A percentile compares a stretch with the other conserved stretches of the same genome.
Evolutionary conservation across 495 filamentous ascomycete genomes (phyloP).

Genomic region (Pyrenula massariospora): DNA sequence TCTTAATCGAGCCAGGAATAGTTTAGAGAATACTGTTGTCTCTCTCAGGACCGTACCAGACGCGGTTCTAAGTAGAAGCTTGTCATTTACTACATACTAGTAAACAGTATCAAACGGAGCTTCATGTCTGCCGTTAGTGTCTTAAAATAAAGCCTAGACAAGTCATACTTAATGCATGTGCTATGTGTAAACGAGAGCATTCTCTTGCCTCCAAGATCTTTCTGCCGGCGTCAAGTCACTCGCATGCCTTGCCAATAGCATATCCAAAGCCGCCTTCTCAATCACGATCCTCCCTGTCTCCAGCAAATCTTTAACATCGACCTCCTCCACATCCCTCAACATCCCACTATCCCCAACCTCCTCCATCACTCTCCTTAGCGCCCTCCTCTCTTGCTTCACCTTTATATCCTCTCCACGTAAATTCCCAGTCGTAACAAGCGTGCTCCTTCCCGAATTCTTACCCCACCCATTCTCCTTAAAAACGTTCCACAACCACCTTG

Average conservation of each 20-base stretch:
- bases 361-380: conserved; percentile 32
- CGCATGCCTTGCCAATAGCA: conserved; percentile 63
- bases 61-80: too few species aligned
- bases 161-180: too few species aligned
- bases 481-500: conserved; percentile 49
- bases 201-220: not conserved
- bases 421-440: conserved; percentile 53
- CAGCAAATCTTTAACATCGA: conserved; percentile 89
- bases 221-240: conserved; percentile 44
- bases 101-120: too few species aligned
- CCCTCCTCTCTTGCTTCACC: conserved; percentile 20
- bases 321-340: conserved; percentile 54
- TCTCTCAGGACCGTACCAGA: too few species aligned
- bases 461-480: conserved; percentile 66
- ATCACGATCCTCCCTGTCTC: conserved; percentile 76
- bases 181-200: too few species aligned
- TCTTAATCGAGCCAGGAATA: too few species aligned
- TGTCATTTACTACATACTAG: too few species aligned
- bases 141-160: too few species aligned
- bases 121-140: too few species aligned
- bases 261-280: conserved; percentile 68
- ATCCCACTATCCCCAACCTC: conserved; percentile 52
- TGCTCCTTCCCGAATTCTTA: conserved; percentile 52
- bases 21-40: too few species aligned
- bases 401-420: conserved; percentile 11